Evolutionary conservation across 257 asterid genomes (phyloP).

Genomic region (Solanum dulcamara): DNA sequence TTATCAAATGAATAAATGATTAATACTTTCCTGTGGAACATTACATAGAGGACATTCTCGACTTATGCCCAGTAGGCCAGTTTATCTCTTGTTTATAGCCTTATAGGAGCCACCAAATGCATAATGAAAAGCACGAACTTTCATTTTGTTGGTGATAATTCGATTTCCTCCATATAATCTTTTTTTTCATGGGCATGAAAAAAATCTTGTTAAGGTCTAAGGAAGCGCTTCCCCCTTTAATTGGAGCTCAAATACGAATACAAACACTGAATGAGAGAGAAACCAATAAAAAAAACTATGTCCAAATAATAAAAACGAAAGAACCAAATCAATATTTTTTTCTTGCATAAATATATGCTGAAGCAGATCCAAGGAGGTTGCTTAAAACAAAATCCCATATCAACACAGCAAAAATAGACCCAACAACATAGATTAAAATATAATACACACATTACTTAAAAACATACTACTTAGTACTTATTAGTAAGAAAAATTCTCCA

Average conservation of each 20-base stretch:
- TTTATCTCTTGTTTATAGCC: no score
- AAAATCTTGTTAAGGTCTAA: no score
- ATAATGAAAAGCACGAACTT: no score
- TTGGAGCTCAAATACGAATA: neutral
- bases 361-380: neutral
- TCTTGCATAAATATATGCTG: neutral
- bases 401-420: neutral
- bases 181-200: no score
- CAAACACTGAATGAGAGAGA: no score
- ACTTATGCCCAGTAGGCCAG: no score
- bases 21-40: no score
- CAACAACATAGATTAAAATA: neutral
- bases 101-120: no score
- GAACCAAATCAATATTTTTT: neutral
- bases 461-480: neutral
- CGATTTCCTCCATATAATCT: no score
- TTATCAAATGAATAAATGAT: no score
- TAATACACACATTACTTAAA: neutral
- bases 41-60: no score
- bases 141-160: no score
- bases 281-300: neutral
- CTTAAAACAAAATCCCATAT: neutral
- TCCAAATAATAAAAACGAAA: neutral
- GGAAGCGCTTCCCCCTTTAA: neutral
- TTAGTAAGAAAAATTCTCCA: neutral